These are phyloP conservation scores for Entomortierella lignicola DNA, from an alignment of 192 early-diverging fungal genomes.

Conservation along the genomic window DNA sequence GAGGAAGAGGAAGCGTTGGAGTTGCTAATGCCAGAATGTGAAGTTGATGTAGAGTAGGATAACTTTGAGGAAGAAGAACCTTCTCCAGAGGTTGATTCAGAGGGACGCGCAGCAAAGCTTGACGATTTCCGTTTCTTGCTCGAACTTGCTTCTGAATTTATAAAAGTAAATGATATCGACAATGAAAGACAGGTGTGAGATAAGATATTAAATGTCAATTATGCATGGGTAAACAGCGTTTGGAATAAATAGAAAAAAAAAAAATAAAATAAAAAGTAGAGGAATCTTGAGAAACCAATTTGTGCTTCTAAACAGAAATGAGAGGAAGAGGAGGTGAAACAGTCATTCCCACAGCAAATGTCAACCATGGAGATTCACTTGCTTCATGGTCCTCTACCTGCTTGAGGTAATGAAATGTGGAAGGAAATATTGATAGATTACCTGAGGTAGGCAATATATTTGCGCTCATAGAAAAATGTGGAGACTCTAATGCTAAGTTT, in stretches of 20 bases:
- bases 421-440: constrained; percentile 5
- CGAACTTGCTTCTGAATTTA: constrained; percentile 35
- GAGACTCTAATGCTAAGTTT: not conserved
- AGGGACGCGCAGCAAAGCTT: constrained; percentile 44
- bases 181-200: constrained; percentile 11
- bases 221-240: too few relatives aligned
- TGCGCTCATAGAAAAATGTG: constrained; percentile 27
- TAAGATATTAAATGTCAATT: too few relatives aligned
- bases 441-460: constrained; percentile 19
- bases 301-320: too few relatives aligned
- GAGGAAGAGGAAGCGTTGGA: constrained; percentile 18
- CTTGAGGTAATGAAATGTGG: too few relatives aligned
- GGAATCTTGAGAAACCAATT: too few relatives aligned
- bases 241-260: too few relatives aligned
- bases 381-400: too few relatives aligned
- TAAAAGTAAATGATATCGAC: not conserved
- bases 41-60: constrained; percentile 1
- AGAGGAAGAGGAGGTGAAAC: too few relatives aligned
- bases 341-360: too few relatives aligned
- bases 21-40: constrained; percentile 2
- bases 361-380: too few relatives aligned
- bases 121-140: constrained; percentile 55
- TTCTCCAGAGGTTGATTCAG: constrained; percentile 30
- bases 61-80: constrained; percentile 13
- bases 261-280: too few relatives aligned